Base-by-base conservation (phyloP, 106 monocot species). In the Allium cepa region DNA sequence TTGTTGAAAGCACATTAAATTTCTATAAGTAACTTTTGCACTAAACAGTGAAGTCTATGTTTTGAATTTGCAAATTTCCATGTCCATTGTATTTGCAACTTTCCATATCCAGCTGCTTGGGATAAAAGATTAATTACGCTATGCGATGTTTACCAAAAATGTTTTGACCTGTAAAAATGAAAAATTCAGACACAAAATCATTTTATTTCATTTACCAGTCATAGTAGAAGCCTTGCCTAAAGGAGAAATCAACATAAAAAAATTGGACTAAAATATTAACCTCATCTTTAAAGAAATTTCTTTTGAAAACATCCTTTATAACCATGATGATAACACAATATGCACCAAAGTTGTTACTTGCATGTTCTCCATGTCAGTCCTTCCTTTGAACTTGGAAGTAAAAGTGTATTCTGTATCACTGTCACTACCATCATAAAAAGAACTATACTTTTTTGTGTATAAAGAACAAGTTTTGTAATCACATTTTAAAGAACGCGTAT, bases 131-230 rank as follows among this genome's bases (percentile, higher is more conserved):
- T 22, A 22, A 22, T 22, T 22, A 22, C 22, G 22, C 22, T 22
- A 22, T 22, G 1, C 22, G 22, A 22, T 22, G 1, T 22, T 22
- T 22, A 22, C 22, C 22, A 22, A 22, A 26, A 61, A 69, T 11
- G 53, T 53, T 47, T 60, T 57, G 2, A 69, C 69, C 76, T 76
- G 69, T 15, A 57, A 52, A 60, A 48, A 22, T 18, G 17, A 18
- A 59, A 59, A 7, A 59, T 59, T 17, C 17, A 2, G 17, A 59
- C 9, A 17, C 17, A 59, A 8, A 26, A 61, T 61, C 0, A 11
- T 22, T 22, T 22, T 22, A 22, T 22, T 22, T 53, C 9, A 10
- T 53, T 10, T 53, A 53, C 52, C 10, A 53, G 52, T 53, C 9
- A 53, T 13, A 53, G 52, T 10, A 53, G 13, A 10, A 53, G 13